Percentiles rank a stretch among this genome's conserved stretches.
phyloP scores from a whole-genome alignment of 371 early-diverging fungal species.

The Enterocytospora artemiae region DNA sequence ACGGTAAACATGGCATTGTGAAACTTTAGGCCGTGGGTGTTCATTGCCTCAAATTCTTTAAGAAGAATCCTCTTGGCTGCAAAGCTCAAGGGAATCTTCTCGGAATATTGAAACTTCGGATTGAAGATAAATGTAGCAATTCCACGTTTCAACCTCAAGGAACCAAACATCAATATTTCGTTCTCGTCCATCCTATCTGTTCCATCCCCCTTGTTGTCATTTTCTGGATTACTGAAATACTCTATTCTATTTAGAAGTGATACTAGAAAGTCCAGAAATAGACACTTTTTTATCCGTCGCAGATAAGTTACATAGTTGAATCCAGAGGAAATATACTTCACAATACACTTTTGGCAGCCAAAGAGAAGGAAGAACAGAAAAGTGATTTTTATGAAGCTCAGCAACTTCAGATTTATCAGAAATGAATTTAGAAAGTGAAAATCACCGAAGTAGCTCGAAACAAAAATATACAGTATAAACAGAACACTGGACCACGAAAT shows the following conservation, averaged over 20 bases:
- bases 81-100: slow-evolving; percentile 12
- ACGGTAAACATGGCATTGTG: slow-evolving; percentile 18
- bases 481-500: slow-evolving; percentile 21
- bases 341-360: slow-evolving; percentile 21
- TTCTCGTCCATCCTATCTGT: slow-evolving; percentile 22
- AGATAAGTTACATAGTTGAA: slow-evolving; percentile 57
- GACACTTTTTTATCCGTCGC: slow-evolving; percentile 39
- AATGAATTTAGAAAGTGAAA: slow-evolving; percentile 10
- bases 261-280: slow-evolving; percentile 51
- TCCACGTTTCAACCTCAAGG: background rate
- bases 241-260: slow-evolving; percentile 20
- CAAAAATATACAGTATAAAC: background rate
- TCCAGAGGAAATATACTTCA: slow-evolving; percentile 34
- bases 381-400: slow-evolving; percentile 8
- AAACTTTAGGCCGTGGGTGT: slow-evolving; percentile 8
- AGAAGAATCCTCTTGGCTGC: slow-evolving; percentile 49
- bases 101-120: slow-evolving; percentile 17
- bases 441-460: slow-evolving; percentile 1
- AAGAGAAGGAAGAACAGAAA: slow-evolving; percentile 9
- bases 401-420: slow-evolving; percentile 24
- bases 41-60: slow-evolving; percentile 51
- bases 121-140: slow-evolving; percentile 39
- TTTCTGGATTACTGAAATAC: slow-evolving; percentile 20
- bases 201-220: background rate
- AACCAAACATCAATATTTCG: slow-evolving; percentile 11